phyloP scores from a whole-genome alignment of 495 filamentous ascomycete genomes.

The Aspergillus heteromorphus region DNA sequence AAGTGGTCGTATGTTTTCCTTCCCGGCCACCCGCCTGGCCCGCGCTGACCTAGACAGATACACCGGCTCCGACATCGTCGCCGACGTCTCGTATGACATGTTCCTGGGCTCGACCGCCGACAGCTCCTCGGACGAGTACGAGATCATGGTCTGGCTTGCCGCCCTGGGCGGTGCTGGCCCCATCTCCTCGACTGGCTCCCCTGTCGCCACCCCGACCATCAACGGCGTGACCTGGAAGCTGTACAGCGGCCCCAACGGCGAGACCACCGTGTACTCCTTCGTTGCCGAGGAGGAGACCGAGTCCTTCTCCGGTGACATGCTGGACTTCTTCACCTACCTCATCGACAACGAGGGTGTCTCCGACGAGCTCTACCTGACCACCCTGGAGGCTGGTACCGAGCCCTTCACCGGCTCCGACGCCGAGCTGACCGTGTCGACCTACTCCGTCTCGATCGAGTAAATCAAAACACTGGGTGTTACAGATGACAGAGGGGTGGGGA shows the following conservation, averaged over 20 bases:
- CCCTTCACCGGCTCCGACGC: conserved; percentile 44
- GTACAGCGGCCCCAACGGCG: conserved; percentile 51
- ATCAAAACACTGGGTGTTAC: background rate
- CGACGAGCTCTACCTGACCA: conserved; percentile 48
- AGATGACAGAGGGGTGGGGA: background rate
- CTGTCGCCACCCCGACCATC: conserved; percentile 50
- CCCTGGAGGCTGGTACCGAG: conserved; percentile 54
- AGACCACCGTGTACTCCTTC: conserved; percentile 56
- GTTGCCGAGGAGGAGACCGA: conserved; percentile 44
- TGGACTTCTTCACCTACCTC: conserved; percentile 54
- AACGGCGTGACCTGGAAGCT: conserved; percentile 48
- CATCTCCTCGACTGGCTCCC: conserved; percentile 51
- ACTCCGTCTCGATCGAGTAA: conserved; percentile 40
- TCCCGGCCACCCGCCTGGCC: background rate
- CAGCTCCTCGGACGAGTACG: conserved; percentile 47
- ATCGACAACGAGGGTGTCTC: conserved; percentile 42
- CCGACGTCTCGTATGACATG: conserved; percentile 62
- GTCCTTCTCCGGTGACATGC: conserved; percentile 51
- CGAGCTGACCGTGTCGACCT: conserved; percentile 31
- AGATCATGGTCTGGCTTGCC: conserved; percentile 70
- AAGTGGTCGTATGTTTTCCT: conserved; percentile 43
- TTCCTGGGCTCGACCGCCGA: conserved; percentile 48
- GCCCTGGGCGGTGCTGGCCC: conserved; percentile 57
- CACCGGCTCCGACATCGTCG: conserved; percentile 48
- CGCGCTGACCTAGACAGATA: conserved; percentile 37